phyloP scores from a whole-genome alignment of 495 filamentous ascomycete species.

The Aspergillus kassunensis region DNA sequence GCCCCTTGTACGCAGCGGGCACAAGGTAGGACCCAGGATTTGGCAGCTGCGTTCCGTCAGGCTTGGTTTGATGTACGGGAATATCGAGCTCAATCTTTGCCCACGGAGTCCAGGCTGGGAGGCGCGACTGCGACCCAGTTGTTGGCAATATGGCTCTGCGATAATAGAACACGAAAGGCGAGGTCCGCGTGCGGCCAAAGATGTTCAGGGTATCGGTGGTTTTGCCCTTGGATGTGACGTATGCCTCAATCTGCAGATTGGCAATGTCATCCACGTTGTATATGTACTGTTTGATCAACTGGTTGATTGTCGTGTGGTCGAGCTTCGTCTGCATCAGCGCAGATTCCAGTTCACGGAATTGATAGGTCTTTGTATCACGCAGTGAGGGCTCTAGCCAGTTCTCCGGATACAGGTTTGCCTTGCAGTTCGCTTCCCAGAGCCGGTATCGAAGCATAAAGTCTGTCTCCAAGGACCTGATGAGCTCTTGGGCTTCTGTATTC shows the following conservation, averaged over 20 bases:
- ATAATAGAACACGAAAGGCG: not conserved
- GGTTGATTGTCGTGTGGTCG: too few relatives aligned
- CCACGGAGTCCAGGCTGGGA: too few relatives aligned
- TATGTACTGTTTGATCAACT: slow-evolving; percentile 18
- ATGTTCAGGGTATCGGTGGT: not conserved
- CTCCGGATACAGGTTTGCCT: slow-evolving; percentile 39
- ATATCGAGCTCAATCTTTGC: too few relatives aligned
- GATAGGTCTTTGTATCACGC: slow-evolving; percentile 33
- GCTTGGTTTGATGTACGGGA: too few relatives aligned
- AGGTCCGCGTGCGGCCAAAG: not conserved
- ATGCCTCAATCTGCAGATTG: slow-evolving; percentile 16
- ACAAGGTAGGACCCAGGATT: too few relatives aligned
- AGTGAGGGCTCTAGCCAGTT: slow-evolving; percentile 35
- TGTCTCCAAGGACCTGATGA: too few relatives aligned
- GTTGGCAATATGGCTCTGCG: too few relatives aligned
- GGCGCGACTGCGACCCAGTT: too few relatives aligned
- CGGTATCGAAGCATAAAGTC: slow-evolving; percentile 4
- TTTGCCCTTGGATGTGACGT: not conserved
- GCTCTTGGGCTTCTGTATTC: too few relatives aligned
- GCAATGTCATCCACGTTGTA: slow-evolving; percentile 16
- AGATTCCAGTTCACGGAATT: slow-evolving; percentile 27
- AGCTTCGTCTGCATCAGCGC: slow-evolving; percentile 16
- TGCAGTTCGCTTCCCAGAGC: slow-evolving; percentile 24
- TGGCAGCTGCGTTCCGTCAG: too few relatives aligned
- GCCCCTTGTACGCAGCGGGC: too few relatives aligned